Base-by-base conservation (phyloP, 306 rosid genomes). In the Corylus americana region DNA sequence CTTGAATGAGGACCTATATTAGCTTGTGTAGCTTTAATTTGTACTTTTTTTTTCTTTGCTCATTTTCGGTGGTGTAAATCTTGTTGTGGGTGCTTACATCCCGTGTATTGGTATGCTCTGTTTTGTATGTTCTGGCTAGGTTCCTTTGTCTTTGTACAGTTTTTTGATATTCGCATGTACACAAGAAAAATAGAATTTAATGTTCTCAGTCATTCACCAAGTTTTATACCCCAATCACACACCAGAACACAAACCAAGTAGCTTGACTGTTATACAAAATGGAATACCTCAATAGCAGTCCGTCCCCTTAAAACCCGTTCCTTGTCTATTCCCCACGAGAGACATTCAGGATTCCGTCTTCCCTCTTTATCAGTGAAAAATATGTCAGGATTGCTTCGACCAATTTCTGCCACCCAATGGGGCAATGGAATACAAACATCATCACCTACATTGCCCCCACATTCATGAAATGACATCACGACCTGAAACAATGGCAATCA, bases 361-460 rank as follows among this genome's bases (percentile, higher is more conserved):
- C 98, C 99, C 83, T 90, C 98, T 86, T 92, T 89, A 82, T 96
- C 98, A 31, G 94, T 91, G 91, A 96, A 96, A 85, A 89, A 96
- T 79, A 96, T 93, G 84, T 90, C 94, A 70, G 97, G 98, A 88
- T 93, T 93, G 88, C 88, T 93, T 85, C 98, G 87, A 85, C 98
- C 97, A 84, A 96, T 93, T 90, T 93, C 99, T 79, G 92, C 93
- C 82, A 93, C 97, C 98, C 99, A 96, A 76, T 96, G 98, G 31
- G 99, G 99, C 75, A 93, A 83, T 75, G 99, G 98, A 81, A 96
- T 90, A 77, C 97, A 93, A 71, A 93, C 97, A 90, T 93, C 97
- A 82, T 91, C 99, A 74, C 98, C 98, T 57, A 96, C 88, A 85
- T 96, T 91, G 83, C 97, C 97, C 83, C 99, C 98, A 81, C 99